phyloP scores from a whole-genome alignment of 2,329 filamentous ascomycete species.

The Fusarium acutatum region DNA sequence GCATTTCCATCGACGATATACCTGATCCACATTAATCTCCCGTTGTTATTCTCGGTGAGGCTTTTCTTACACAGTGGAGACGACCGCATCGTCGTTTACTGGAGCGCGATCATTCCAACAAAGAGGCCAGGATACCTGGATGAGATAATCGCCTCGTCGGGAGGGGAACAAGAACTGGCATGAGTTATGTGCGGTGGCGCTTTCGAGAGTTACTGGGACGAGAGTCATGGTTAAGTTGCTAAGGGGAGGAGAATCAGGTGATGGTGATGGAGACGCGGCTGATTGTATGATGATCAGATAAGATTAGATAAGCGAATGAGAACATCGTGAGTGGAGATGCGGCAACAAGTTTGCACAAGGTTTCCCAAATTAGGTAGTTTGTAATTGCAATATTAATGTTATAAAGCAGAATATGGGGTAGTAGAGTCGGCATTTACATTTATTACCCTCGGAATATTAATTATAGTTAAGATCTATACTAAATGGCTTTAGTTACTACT shows the following conservation, averaged over 20 bases:
- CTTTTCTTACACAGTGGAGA: conserved; percentile 42
- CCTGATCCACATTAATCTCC: conserved; percentile 12
- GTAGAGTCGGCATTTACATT: not conserved
- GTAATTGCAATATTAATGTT: not conserved
- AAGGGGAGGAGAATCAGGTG: not conserved
- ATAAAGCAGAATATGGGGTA: not conserved
- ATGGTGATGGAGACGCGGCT: not conserved
- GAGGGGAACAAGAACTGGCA: conserved; percentile 24
- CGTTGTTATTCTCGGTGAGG: not conserved
- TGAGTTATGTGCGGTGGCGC: conserved; percentile 29
- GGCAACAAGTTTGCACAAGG: not conserved
- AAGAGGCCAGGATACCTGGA: conserved; percentile 44
- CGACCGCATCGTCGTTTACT: conserved; percentile 9
- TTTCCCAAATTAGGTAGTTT: not conserved
- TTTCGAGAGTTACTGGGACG: not conserved
- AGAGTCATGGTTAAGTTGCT: conserved; percentile 11
- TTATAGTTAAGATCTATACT: not conserved
- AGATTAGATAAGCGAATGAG: conserved; percentile 9
- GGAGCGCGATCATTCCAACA: conserved; percentile 37
- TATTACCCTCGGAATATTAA: not conserved
- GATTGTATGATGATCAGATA: not conserved
- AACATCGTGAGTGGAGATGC: not conserved
- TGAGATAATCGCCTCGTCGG: conserved; percentile 37
- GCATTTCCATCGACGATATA: conserved; percentile 49
- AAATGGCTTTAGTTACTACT: not conserved